These are phyloP conservation scores for Climacium dendroides DNA, from an alignment of 225 moss, liverwort and hornwort species.

Conservation along the genomic window DNA sequence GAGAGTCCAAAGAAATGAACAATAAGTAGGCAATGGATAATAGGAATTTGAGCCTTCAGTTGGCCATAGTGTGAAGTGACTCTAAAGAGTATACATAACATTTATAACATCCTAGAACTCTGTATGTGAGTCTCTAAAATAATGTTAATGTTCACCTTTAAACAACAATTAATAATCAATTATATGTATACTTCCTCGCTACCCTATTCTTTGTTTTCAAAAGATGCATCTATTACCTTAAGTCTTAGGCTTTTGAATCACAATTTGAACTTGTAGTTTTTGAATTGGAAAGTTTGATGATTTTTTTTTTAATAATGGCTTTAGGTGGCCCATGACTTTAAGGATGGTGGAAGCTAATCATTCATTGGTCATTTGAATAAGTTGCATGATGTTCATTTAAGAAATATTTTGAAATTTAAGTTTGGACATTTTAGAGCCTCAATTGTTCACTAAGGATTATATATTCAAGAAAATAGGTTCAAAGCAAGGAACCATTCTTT, in stretches of 20 bases:
- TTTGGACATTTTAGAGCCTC: accelerated
- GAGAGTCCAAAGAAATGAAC: too few relatives aligned
- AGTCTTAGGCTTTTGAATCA: not conserved
- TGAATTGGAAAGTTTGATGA: not conserved
- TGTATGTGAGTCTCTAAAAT: not conserved
- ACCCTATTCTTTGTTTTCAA: not conserved
- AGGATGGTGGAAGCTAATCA: accelerated
- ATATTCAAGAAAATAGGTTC: not conserved
- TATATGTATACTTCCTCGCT: not conserved
- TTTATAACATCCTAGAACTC: not conserved
- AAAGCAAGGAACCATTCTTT: not conserved
- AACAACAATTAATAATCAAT: not conserved
- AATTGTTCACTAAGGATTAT: accelerated
- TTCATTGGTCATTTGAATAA: not conserved
- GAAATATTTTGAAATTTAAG: not conserved
- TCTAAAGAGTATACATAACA: too few relatives aligned
- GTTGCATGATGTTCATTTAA: not conserved
- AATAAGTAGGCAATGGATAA: too few relatives aligned
- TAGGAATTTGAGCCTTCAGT: too few relatives aligned
- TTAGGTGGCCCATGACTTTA: not conserved
- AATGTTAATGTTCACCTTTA: not conserved
- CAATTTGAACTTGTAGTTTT: not conserved
- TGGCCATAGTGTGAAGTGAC: too few relatives aligned
- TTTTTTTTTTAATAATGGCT: not conserved
- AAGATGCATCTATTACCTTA: accelerated